These are phyloP conservation scores for Syzygium oleosum DNA, from an alignment of 345 rosid species.

Conservation along the genomic window DNA sequence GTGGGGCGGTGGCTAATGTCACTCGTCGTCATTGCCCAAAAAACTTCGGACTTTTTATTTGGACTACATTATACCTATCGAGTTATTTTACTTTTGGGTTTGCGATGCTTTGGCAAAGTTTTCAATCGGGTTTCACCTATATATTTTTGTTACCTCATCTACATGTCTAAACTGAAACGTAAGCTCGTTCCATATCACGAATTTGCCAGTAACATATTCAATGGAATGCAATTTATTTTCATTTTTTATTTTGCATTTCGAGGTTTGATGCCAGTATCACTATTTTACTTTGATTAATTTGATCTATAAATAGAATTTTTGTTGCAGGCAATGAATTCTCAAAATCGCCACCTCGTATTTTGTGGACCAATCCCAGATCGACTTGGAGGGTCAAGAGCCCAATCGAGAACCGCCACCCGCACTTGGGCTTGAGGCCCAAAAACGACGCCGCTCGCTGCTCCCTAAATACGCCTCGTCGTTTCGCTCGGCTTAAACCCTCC, in stretches of 20 bases:
- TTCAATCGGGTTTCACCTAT: not conserved
- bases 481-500: not conserved
- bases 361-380: not conserved
- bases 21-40: not conserved
- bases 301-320: not conserved
- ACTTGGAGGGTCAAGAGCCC: not conserved
- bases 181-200: not conserved
- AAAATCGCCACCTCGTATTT: not conserved
- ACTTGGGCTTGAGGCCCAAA: not conserved
- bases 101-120: not conserved
- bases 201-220: not conserved
- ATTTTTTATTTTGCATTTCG: not conserved
- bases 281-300: not conserved
- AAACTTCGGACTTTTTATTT: not conserved
- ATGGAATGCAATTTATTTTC: not conserved
- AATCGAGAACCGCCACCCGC: not conserved
- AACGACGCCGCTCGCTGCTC: not conserved
- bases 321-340: not conserved
- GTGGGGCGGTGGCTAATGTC: not conserved
- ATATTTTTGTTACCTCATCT: not conserved
- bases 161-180: not conserved
- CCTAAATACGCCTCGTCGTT: not conserved
- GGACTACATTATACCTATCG: rapidly evolving
- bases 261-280: not conserved
- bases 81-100: not conserved